phyloP scores from a whole-genome alignment of 169 alveolate species.

The Plasmodium ovale region DNA sequence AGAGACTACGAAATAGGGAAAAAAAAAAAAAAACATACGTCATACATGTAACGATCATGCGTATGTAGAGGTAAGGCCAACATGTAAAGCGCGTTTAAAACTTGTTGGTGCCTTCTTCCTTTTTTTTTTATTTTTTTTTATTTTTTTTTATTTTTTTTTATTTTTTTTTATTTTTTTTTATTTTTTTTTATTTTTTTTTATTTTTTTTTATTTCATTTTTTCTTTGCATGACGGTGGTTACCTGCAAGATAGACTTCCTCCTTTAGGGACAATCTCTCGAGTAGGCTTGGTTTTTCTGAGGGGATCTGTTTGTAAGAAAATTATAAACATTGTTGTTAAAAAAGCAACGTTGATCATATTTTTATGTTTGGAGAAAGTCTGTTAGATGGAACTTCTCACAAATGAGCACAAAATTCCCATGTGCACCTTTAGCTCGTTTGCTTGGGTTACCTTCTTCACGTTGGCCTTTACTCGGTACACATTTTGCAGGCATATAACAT shows the following conservation, averaged over 20 bases:
- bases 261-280: constrained; percentile 43
- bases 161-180: no score
- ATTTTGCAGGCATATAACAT: constrained; percentile 69
- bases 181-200: no score
- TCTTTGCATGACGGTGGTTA: neutral
- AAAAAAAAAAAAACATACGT: neutral
- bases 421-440: no score
- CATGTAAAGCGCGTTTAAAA: no score
- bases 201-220: neutral
- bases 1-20: no score
- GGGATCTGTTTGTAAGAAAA: neutral
- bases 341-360: no score
- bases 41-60: neutral
- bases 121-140: no score
- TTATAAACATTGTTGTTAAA: no score
- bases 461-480: constrained; percentile 66
- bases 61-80: no score
- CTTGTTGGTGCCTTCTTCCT: no score
- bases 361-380: no score
- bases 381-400: neutral
- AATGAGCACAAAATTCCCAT: neutral
- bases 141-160: no score
- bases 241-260: constrained; percentile 74
- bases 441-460: constrained; percentile 65
- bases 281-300: constrained; percentile 23